Conservation (phyloP, 202 grass and related monocot species). For the Zoysia matrella region DNA sequence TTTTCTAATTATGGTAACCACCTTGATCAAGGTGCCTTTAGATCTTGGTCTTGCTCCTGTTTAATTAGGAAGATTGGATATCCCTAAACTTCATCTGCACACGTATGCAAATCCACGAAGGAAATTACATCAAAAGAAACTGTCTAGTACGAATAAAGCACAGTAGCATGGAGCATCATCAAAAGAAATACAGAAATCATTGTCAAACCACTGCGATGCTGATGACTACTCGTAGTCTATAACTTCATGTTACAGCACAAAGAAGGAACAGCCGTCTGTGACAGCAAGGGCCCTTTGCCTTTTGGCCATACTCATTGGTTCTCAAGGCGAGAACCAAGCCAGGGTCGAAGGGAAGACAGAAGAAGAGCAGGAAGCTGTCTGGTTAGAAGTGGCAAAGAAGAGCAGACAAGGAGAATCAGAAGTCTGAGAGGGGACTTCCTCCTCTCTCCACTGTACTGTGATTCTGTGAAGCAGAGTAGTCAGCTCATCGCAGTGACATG, state of each 20-base stretch:
- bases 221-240: background rate
- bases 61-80: too few species aligned
- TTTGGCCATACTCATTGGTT: slow-evolving; percentile 9
- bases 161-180: background rate
- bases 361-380: slow-evolving; percentile 5
- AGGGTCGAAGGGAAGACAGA: background rate
- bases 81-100: too few species aligned
- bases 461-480: slow-evolving; percentile 48
- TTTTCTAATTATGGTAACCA: too few species aligned
- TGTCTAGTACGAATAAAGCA: background rate
- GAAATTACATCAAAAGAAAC: too few species aligned
- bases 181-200: background rate
- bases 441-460: background rate
- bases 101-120: too few species aligned
- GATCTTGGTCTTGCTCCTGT: too few species aligned
- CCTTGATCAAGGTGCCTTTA: too few species aligned
- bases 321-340: slow-evolving; percentile 47
- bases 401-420: slow-evolving; percentile 22
- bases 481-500: slow-evolving; percentile 77
- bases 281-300: background rate
- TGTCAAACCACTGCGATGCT: background rate
- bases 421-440: slow-evolving; percentile 48
- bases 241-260: slow-evolving; percentile 22
- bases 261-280: slow-evolving; percentile 17
- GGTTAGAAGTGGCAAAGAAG: slow-evolving; percentile 38